Conservation (phyloP, 2,329 filamentous ascomycete genomes). For the Tolypocladium amazonense region DNA sequence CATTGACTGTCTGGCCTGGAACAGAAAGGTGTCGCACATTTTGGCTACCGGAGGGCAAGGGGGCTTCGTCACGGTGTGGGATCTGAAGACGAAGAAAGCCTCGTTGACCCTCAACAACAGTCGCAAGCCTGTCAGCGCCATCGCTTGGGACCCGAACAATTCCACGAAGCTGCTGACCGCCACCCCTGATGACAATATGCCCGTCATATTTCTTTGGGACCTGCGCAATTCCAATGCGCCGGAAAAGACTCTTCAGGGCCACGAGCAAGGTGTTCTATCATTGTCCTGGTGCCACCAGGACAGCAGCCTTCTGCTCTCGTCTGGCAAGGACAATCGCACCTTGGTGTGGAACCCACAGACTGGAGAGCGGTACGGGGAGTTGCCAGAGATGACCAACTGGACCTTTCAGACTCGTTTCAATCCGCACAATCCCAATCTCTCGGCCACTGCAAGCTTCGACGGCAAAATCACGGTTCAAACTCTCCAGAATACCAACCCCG, state of each 20-base stretch:
- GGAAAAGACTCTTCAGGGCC: slow-evolving; percentile 78
- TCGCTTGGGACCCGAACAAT: slow-evolving; percentile 95
- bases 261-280: slow-evolving; percentile 87
- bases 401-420: slow-evolving; percentile 94
- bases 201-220: slow-evolving; percentile 88
- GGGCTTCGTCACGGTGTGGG: slow-evolving; percentile 96
- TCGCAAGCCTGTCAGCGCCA: slow-evolving; percentile 85
- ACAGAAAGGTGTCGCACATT: slow-evolving; percentile 94
- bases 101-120: slow-evolving; percentile 93
- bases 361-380: slow-evolving; percentile 78
- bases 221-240: slow-evolving; percentile 92
- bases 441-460: slow-evolving; percentile 93
- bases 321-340: slow-evolving; percentile 92
- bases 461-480: slow-evolving; percentile 93
- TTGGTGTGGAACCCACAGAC: slow-evolving; percentile 95
- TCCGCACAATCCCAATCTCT: slow-evolving; percentile 81
- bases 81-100: slow-evolving; percentile 95
- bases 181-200: slow-evolving; percentile 78
- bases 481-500: slow-evolving; percentile 82
- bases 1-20: slow-evolving; percentile 95
- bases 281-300: slow-evolving; percentile 94
- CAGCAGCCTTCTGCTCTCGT: slow-evolving; percentile 77
- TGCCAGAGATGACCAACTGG: slow-evolving; percentile 98
- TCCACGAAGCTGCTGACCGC: slow-evolving; percentile 91
- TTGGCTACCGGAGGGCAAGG: slow-evolving; percentile 86